Base-by-base conservation (phyloP, 2,329 filamentous ascomycete species). In the Fusarium falciforme region DNA sequence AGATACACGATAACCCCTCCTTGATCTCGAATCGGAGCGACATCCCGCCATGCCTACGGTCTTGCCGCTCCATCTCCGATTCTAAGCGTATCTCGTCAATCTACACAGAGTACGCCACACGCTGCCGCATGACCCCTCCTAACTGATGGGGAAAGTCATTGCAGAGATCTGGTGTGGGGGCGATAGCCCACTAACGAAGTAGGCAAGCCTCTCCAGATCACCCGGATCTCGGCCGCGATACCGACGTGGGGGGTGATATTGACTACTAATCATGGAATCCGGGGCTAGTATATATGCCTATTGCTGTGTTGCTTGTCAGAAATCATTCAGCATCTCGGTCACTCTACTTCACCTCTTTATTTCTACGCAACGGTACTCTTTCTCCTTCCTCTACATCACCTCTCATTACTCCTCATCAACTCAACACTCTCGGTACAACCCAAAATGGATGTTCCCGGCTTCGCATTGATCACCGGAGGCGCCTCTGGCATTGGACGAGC, bases 401-500 rank as follows among this genome's bases (percentile, higher is more conserved):
- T 31, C 4, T 31, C 22, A 8, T 6, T 6, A 2, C 14, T 8
- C 4, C 2, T 57, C 11, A n/a, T 6, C 10, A 42, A 9, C 29
- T 10, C 11, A 20, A 3, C 22, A 14, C n/a, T 42, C 6, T 57
- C 14, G 6, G 3, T 35, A 36, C 33, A 22, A 17, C 20, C 5
- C 8, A 36, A 7, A 33, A 78, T 79, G 77, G 77, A 79, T 5
- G 73, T 79, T 5, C 80, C 83, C 0, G 80, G 80, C 1, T 81
- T 76, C 11, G 80, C 80, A 20, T 25, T 82, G 0, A 70, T 82
- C 3, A 81, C 79, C 1, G 80, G 80, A 22, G 79, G 78, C 3
- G 80, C 75, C 1, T 82, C 80, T 14, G 80, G 80, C 1, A 80
- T 82, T 11, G 80, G 80, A 17, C 74, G 68, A 17, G 80, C 79